Evolutionary conservation across 495 filamentous ascomycete genomes (phyloP).

Genomic region (Pyrenula massariospora): DNA sequence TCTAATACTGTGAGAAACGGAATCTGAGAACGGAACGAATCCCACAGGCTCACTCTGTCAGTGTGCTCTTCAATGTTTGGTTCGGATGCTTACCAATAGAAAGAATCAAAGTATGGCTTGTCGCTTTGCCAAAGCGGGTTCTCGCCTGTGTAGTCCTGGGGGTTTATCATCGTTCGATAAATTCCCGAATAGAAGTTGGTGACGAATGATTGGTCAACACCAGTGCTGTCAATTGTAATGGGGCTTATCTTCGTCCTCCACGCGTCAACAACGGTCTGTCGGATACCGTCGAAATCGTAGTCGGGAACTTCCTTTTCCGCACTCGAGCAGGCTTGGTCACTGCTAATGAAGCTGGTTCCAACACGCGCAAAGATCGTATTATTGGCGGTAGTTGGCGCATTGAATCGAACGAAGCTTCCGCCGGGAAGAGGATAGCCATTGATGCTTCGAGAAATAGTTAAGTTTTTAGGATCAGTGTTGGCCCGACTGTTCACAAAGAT

Average conservation of each 20-base stretch:
- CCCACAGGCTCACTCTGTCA: constrained; percentile 33
- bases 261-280: constrained; percentile 27
- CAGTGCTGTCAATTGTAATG: constrained; percentile 30
- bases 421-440: constrained; percentile 62
- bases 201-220: constrained; percentile 44
- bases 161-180: constrained; percentile 51
- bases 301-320: constrained; percentile 48
- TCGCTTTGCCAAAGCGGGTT: constrained; percentile 56
- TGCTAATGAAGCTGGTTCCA: constrained; percentile 60
- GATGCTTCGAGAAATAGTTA: constrained; percentile 56
- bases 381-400: constrained; percentile 16
- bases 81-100: constrained; percentile 38
- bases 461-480: constrained; percentile 31
- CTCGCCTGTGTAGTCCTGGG: constrained; percentile 64
- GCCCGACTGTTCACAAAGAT: constrained; percentile 32
- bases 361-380: constrained; percentile 47
- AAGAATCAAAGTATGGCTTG: constrained; percentile 52
- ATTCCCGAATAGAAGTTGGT: constrained; percentile 44
- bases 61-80: neutral
- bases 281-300: constrained; percentile 28
- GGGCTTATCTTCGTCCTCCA: constrained; percentile 46
- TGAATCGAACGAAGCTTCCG: constrained; percentile 54
- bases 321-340: constrained; percentile 48
- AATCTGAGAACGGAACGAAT: constrained; percentile 53
- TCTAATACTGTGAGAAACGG: constrained; percentile 56